Evolutionary conservation across 1,284 basidiomycete genomes (phyloP), one percentile per base, ranked within the genome.

Genomic region (Pseudozyma thailandica): DNA sequence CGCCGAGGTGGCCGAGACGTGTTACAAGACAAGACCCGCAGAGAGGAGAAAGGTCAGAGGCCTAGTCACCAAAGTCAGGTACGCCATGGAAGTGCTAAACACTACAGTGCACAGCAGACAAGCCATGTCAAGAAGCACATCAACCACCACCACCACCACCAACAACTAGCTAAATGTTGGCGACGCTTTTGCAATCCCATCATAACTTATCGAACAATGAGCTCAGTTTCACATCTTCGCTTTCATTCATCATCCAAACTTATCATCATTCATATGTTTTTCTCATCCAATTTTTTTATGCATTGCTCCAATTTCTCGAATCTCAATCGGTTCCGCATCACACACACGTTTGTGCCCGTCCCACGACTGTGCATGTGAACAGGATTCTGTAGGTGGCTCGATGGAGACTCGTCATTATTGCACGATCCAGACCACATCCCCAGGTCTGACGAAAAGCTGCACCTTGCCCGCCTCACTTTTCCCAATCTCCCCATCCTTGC

Each of bases 381-480:
- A 33, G 3, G 7, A 33, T 10, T 4, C 31, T 13, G 7, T 4
- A 4, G 31, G 7, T 10, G 31, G 7, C 12, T 3, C 12, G 31
- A 33, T 13, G 7, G 31, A 48, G 23, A 7, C 9, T 8, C 10
- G 26, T 7, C 8, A 4, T 43, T 25, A 63, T 15, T 63, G 60
- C 43, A 76, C 53, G 10, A 78, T 68, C 68, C 74, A 78, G 15
- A 78, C 68, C 9, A 78, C 62, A 16, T 76, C 74, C 5, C 13
- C 4, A 3, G 75, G 72, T 23, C 72, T 37, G 4, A 78, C 50
- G 39, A 78, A 65, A 0, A 78, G 30, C 23, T 72, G 60, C 4
- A 47, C 21, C 13, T 26, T 44, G 6, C 18, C 35, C 35, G 23
- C 48, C 8, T 27, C 47, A 37, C 26, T 33, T 23, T 47, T 33